These are phyloP conservation scores for Coemansia sp. DNA, from an alignment of 192 early-diverging fungal genomes.

Conservation along the genomic window DNA sequence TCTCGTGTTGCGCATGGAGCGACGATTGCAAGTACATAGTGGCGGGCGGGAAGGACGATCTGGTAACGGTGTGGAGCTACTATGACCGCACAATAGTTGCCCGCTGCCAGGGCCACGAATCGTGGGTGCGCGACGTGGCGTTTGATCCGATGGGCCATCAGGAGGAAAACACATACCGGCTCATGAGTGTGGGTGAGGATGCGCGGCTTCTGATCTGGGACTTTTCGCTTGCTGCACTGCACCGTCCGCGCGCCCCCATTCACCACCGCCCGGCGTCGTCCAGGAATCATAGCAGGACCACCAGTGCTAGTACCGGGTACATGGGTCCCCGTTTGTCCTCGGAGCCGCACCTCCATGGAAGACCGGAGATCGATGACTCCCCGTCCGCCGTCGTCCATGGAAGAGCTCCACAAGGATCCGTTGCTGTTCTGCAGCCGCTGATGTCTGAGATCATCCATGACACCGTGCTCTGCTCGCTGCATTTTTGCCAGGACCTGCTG, in stretches of 20 bases:
- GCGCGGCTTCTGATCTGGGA: conserved; percentile 89
- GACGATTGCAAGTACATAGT: conserved; percentile 82
- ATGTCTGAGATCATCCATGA: conserved; percentile 63
- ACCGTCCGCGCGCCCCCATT: conserved; percentile 62
- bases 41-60: conserved; percentile 91
- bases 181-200: conserved; percentile 91
- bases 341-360: conserved; percentile 18
- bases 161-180: conserved; percentile 76
- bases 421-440: conserved; percentile 72
- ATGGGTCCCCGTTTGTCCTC: not conserved
- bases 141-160: conserved; percentile 81
- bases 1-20: conserved; percentile 88
- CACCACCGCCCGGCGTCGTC: conserved; percentile 1
- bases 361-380: not conserved
- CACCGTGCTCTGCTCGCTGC: conserved; percentile 61
- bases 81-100: conserved; percentile 74
- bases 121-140: conserved; percentile 80
- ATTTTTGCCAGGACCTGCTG: conserved; percentile 69
- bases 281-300: not conserved
- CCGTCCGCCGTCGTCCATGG: conserved; percentile 23
- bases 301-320: not conserved
- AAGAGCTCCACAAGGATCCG: conserved; percentile 39
- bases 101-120: conserved; percentile 87
- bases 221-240: conserved; percentile 76
- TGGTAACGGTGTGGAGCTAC: conserved; percentile 87